Evolutionary conservation across 2,329 filamentous ascomycete species (phyloP), one percentile per base, ranked within the genome.

Genomic region (Calcarisporium arbuscula): DNA sequence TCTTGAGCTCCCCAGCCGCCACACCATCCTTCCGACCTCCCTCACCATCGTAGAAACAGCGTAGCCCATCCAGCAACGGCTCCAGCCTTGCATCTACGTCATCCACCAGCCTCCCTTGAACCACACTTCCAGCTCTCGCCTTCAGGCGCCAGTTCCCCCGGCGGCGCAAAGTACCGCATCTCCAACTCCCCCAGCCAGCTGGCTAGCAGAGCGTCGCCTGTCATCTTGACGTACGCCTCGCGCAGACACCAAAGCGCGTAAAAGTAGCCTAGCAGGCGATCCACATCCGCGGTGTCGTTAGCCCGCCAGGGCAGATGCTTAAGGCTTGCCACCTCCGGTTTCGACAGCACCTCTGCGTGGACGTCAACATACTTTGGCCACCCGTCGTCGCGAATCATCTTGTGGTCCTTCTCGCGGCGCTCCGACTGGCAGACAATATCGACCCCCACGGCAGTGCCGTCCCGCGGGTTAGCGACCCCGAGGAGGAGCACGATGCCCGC

Each of bases 221-320:
- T 84, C 63, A 90, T 78, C 71, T 89, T 90, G 57, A 89, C 79
- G 53, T 85, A 89, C 1, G 83, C 80, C 61, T 90, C 85, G 47
- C 85, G 79, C 55, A 86, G 70, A 54, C 81, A 85, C 80, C 84
- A 90, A 39, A 83, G 74, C 1, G 82, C 73, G 54, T 88, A 90
- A 53, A 90, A 90, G 34, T 73, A 68, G 5, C 82, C 68, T 19
- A 89, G 62, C 51, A 79, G 80, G 16, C 62, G 68, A 40, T 82
- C 79, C 14, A 36, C 39, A 19, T 41, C 16, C 2, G 19, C 30
- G 18, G 28, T 29, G 39, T 35, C 38, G 32, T 30, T 8, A n/a
- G 29, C 32, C 4, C 21, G 40, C 18, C 58, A 48, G 11, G 61
- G 48, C 31, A 65, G 49, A 32, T 51, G 45, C 54, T 81, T 80